phyloP scores from a whole-genome alignment of 495 filamentous ascomycete species.

The Bathelium albidoporum region DNA sequence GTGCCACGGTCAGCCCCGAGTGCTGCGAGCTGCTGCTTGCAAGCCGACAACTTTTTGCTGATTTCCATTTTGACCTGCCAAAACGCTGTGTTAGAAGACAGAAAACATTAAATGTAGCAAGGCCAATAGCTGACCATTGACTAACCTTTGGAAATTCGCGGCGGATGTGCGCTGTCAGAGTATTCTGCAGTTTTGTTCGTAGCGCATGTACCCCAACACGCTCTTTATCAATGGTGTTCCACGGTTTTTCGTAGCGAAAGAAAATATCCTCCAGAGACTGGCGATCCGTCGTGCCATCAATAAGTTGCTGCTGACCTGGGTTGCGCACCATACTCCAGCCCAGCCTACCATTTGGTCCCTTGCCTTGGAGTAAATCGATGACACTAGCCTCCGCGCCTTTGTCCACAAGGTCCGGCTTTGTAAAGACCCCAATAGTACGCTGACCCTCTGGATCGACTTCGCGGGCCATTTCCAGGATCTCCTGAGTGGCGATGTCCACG shows the following conservation, averaged over 20 bases:
- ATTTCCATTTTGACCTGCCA: slow-evolving; percentile 38
- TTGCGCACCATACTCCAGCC: slow-evolving; percentile 52
- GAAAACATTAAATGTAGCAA: not conserved
- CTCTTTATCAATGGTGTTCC: slow-evolving; percentile 38
- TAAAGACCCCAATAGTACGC: slow-evolving; percentile 50
- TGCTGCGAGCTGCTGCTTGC: slow-evolving; percentile 25
- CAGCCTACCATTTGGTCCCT: slow-evolving; percentile 34
- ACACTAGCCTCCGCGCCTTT: slow-evolving; percentile 34
- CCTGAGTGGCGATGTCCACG: slow-evolving; percentile 52
- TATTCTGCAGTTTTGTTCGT: slow-evolving; percentile 32
- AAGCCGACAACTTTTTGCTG: slow-evolving; percentile 25
- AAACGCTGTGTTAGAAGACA: slow-evolving; percentile 1
- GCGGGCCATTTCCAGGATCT: slow-evolving; percentile 46
- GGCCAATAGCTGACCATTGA: slow-evolving; percentile 3
- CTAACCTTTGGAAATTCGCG: slow-evolving; percentile 42
- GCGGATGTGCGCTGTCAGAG: slow-evolving; percentile 38
- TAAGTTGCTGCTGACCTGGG: slow-evolving; percentile 36
- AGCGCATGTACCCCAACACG: slow-evolving; percentile 43
- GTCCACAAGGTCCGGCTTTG: slow-evolving; percentile 52
- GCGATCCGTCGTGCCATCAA: slow-evolving; percentile 21
- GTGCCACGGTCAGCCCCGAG: slow-evolving; percentile 40
- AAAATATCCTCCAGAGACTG: slow-evolving; percentile 29
- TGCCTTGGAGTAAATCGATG: slow-evolving; percentile 39
- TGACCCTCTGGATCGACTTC: slow-evolving; percentile 39
- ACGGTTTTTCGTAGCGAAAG: slow-evolving; percentile 30